These are phyloP conservation scores for Coccomyxa sp. DNA, from an alignment of 139 green algal species.

Conservation along the genomic window DNA sequence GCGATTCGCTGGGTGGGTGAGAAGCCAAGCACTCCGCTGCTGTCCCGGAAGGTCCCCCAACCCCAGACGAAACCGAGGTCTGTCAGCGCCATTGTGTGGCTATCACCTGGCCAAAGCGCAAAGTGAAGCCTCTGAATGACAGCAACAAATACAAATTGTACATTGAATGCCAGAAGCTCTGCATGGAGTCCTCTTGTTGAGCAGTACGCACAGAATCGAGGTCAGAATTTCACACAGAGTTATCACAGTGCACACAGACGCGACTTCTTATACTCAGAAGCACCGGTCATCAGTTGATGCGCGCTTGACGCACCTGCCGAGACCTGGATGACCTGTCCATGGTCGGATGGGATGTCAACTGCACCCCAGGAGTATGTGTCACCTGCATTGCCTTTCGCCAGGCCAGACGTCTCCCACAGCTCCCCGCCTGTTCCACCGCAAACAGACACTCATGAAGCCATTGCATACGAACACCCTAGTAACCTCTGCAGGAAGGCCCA, in stretches of 20 bases:
- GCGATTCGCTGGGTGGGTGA: conserved; percentile 17
- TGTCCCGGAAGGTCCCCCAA: conserved; percentile 82
- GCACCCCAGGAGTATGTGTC: conserved; percentile 41
- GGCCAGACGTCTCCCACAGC: conserved; percentile 38
- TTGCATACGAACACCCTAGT: no score
- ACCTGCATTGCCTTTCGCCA: not conserved
- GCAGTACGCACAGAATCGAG: no score
- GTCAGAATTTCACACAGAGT: no score
- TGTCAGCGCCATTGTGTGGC: conserved; percentile 72
- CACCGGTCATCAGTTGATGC: no score
- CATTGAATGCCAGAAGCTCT: no score
- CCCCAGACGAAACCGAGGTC: conserved; percentile 66
- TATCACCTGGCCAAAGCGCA: conserved; percentile 52
- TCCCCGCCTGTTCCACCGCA: conserved; percentile 23
- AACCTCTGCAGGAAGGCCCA: no score
- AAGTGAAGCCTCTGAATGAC: not conserved
- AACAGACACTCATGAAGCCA: no score
- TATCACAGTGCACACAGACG: no score
- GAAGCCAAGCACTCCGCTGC: conserved; percentile 71
- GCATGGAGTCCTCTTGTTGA: no score
- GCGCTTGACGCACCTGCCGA: conserved; percentile 18
- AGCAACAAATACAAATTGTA: not conserved
- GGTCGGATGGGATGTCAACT: conserved; percentile 36
- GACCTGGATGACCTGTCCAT: conserved; percentile 55
- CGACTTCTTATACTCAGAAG: no score